Percentiles rank a stretch among this genome's conserved stretches.
Conservation (phyloP, 2,329 filamentous ascomycete species). For the Paraphoma sp. region DNA sequence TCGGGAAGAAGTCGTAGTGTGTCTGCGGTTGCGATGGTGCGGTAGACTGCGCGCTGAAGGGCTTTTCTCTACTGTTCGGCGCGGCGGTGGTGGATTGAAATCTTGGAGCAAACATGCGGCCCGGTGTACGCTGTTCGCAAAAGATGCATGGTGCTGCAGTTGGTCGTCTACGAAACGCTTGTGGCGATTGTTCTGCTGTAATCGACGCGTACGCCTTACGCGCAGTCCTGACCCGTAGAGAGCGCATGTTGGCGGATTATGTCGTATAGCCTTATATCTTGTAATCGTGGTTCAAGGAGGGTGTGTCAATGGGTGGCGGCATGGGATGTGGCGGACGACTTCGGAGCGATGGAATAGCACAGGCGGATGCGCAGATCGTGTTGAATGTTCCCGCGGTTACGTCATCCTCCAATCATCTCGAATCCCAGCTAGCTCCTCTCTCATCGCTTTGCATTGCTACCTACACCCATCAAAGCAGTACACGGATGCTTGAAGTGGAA, state of each 20-base stretch:
- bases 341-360: background rate
- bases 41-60: slow-evolving; percentile 18
- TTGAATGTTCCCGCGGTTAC: slow-evolving; percentile 12
- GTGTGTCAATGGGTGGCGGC: too few species aligned
- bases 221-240: slow-evolving; percentile 26
- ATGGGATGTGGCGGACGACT: too few species aligned
- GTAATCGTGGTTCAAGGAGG: too few species aligned
- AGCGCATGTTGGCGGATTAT: slow-evolving; percentile 18
- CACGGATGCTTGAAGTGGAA: too few species aligned
- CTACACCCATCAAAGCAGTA: too few species aligned
- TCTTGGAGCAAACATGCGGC: slow-evolving; percentile 19
- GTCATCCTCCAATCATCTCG: slow-evolving; percentile 13
- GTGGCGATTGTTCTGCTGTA: slow-evolving; percentile 16
- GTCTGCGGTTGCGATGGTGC: slow-evolving; percentile 50
- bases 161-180: slow-evolving; percentile 23
- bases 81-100: slow-evolving; percentile 30
- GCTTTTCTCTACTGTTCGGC: slow-evolving; percentile 18
- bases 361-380: slow-evolving; percentile 15
- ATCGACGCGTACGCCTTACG: slow-evolving; percentile 34
- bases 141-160: slow-evolving; percentile 30
- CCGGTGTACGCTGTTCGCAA: slow-evolving; percentile 24
- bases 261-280: too few species aligned
- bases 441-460: too few species aligned
- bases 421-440: background rate
- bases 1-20: slow-evolving; percentile 89